Conservation (phyloP, 2,329 filamentous ascomycete genomes). For the Alternaria burnsii region DNA sequence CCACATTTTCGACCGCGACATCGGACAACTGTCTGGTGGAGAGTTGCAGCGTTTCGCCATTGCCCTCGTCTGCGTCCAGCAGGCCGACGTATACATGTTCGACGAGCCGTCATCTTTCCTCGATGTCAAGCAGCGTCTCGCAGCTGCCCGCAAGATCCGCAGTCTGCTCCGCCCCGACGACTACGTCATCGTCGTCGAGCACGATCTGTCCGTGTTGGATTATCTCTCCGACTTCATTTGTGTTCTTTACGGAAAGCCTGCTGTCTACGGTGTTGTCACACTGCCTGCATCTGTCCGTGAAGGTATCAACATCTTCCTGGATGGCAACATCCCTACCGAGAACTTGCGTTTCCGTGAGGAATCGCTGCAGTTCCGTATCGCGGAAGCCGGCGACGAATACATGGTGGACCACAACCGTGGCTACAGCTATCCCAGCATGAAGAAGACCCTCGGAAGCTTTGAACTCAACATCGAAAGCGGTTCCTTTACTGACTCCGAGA, state of each 20-base stretch:
- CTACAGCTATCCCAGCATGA: constrained; percentile 88
- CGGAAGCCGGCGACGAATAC: constrained; percentile 89
- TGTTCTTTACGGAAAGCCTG: constrained; percentile 93
- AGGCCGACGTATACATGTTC: constrained; percentile 98
- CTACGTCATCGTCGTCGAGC: constrained; percentile 98
- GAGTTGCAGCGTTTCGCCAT: constrained; percentile 98
- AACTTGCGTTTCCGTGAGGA: constrained; percentile 98
- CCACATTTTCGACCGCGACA: constrained; percentile 91
- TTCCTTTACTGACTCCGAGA: constrained; percentile 96
- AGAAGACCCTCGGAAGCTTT: constrained; percentile 92
- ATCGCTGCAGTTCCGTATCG: constrained; percentile 92
- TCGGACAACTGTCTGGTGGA: constrained; percentile 90
- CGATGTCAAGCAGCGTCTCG: constrained; percentile 98
- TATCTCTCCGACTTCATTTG: constrained; percentile 99
- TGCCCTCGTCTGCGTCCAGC: constrained; percentile 91
- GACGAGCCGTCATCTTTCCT: constrained; percentile 99
- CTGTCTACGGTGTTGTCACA: constrained; percentile 97
- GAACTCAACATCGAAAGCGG: constrained; percentile 82
- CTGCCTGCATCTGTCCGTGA: constrained; percentile 95
- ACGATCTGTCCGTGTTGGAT: constrained; percentile 97
- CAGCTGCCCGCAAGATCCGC: constrained; percentile 90
- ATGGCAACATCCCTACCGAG: constrained; percentile 97
- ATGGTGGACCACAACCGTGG: constrained; percentile 82
- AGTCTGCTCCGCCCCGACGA: constrained; percentile 87
- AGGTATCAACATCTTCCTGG: constrained; percentile 99